These are phyloP conservation scores for Epichloe glyceriae DNA, from an alignment of 2,329 filamentous ascomycete species.

Conservation along the genomic window DNA sequence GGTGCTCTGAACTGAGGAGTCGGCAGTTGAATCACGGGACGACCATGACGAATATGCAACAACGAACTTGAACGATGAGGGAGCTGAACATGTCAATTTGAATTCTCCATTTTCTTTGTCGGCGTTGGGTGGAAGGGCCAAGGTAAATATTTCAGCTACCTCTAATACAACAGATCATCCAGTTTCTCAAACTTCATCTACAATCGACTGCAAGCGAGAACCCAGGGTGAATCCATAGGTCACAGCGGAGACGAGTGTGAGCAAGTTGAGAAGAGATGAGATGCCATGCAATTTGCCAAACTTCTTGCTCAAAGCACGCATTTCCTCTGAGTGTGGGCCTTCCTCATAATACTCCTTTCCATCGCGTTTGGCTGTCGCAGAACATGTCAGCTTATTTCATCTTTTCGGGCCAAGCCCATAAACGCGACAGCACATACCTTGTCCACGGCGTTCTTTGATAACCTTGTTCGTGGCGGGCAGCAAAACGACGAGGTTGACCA, in stretches of 20 bases:
- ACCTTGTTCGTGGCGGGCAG: constrained; percentile 63
- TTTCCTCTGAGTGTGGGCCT: constrained; percentile 70
- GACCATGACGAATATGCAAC: not conserved
- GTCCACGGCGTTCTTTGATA: constrained; percentile 64
- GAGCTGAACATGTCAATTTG: not conserved
- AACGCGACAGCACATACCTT: constrained; percentile 42
- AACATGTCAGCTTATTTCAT: constrained; percentile 8
- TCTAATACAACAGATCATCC: not conserved
- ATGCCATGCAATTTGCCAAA: constrained; percentile 73
- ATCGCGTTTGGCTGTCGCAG: constrained; percentile 58
- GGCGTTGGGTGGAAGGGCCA: not conserved
- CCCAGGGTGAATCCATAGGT: constrained; percentile 69
- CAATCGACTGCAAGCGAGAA: constrained; percentile 39
- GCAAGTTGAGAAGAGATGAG: constrained; percentile 67
- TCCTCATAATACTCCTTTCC: constrained; percentile 77
- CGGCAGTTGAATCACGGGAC: not conserved
- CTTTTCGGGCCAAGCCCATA: not conserved
- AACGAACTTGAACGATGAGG: not conserved
- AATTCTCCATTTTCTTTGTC: not conserved
- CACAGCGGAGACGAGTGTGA: constrained; percentile 54
- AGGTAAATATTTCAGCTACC: not conserved
- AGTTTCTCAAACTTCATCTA: constrained; percentile 6
- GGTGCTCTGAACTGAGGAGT: not conserved
- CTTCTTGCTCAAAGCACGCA: constrained; percentile 64
- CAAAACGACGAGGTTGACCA: constrained; percentile 57